Conservation (phyloP, 2,329 filamentous ascomycete species). For the Didymella lethalis region DNA sequence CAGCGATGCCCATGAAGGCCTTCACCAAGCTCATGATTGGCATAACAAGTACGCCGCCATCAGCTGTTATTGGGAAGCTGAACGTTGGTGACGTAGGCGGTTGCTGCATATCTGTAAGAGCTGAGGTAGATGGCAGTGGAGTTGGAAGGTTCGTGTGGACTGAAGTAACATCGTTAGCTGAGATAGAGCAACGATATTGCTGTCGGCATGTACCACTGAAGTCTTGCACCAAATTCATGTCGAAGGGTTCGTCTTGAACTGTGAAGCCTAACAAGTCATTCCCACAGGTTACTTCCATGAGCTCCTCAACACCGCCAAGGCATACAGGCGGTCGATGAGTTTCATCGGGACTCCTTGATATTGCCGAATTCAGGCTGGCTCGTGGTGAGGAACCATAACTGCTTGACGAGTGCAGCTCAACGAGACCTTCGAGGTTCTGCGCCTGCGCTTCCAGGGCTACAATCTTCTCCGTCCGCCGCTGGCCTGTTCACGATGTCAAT, state of each 20-base stretch:
- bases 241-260: slow-evolving; percentile 3
- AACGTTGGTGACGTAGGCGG: background rate
- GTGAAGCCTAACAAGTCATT: slow-evolving; percentile 1
- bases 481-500: slow-evolving; percentile 23
- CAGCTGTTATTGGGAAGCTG: slow-evolving; percentile 24
- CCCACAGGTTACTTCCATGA: background rate
- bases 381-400: background rate
- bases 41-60: slow-evolving; percentile 35
- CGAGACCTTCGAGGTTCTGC: slow-evolving; percentile 5
- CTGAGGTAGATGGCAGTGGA: slow-evolving; percentile 2
- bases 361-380: background rate
- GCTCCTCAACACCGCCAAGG: background rate
- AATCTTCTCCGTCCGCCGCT: slow-evolving; percentile 38
- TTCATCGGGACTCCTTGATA: background rate
- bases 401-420: background rate
- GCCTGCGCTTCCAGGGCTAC: slow-evolving; percentile 37
- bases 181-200: background rate
- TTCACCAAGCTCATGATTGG: slow-evolving; percentile 52
- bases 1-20: slow-evolving; percentile 26
- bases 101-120: background rate
- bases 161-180: background rate
- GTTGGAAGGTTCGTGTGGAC: slow-evolving; percentile 9
- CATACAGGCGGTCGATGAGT: background rate
- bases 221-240: background rate
- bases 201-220: background rate